Evolutionary conservation across 225 moss, liverwort and hornwort genomes (phyloP), one percentile per base, ranked within the genome.

Genomic region (Pseudisothecium myosuroides): DNA sequence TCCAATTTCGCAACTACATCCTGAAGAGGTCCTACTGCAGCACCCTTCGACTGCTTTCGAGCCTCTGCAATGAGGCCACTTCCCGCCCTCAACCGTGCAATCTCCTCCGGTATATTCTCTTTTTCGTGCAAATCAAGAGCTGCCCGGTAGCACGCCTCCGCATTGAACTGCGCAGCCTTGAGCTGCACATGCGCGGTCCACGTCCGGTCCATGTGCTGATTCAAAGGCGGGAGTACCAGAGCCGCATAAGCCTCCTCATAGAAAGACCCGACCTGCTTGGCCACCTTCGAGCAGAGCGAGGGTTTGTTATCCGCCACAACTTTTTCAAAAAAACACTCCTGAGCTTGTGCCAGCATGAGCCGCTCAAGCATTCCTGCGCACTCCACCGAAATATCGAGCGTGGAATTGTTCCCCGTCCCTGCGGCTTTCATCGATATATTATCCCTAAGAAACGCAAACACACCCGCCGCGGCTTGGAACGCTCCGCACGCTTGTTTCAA

Each of bases 351-450:
- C 41, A 99, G 95, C 99, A 99, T 99, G 21, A 99, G 92, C 84
- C 99, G 94, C 90, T 99, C 99, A 43, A 99, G 94, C 99, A 99
- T 99, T 58, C 99, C 99, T 29, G 99, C 99, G 81, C 99, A 99
- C 93, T 99, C 99, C 34, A 99, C 99, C 20, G 99, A 95, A 67
- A 97, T 97, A 92, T 99, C 99, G 65, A 93, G 94, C 10, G 99
- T 97, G 23, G 97, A 94, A 61, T 95, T 90, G 56, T 95, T 92
- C 61, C 97, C 96, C 49, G 94, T 88, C 73, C 94, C 94, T 37
- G 96, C 95, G 68, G 99, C 99, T 89, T 99, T 99, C 99, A 99
- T 99, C 37, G 99, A 97, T 63, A 99, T 97, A n/a, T 99, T 96
- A 83, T 99, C 99, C 89, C 99, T 89, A 74, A 99, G 90, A 90